These are phyloP conservation scores for Curvularia sp. DNA, from an alignment of 2,329 filamentous ascomycete genomes.

Conservation along the genomic window DNA sequence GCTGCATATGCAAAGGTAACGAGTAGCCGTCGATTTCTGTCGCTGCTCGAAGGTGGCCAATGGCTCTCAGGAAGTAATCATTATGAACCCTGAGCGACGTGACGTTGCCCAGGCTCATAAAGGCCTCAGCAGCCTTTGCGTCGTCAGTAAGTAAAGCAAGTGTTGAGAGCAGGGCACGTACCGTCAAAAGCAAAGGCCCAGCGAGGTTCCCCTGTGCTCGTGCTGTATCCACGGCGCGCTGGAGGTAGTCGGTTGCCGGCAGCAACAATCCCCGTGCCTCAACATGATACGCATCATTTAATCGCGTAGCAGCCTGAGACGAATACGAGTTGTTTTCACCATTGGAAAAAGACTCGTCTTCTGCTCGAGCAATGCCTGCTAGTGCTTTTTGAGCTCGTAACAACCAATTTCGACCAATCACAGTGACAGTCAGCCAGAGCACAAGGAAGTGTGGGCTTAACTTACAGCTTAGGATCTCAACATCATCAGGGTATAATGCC, in stretches of 20 bases:
- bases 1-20: conserved; percentile 56
- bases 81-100: conserved; percentile 55
- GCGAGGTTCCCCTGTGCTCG: conserved; percentile 48
- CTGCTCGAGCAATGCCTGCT: conserved; percentile 57
- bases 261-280: conserved; percentile 61
- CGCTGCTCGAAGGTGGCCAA: conserved; percentile 57
- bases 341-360: conserved; percentile 51
- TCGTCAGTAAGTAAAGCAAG: conserved; percentile 17
- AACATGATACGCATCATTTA: conserved; percentile 56
- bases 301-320: conserved; percentile 25
- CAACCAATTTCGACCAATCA: conserved; percentile 61
- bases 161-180: conserved; percentile 28
- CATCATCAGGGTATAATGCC: conserved; percentile 54
- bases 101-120: conserved; percentile 62
- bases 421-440: conserved; percentile 38
- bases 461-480: conserved; percentile 55
- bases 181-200: conserved; percentile 56
- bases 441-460: background rate
- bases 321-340: conserved; percentile 44
- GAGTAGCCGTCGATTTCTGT: conserved; percentile 52
- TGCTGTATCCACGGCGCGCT: conserved; percentile 56
- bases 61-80: conserved; percentile 56
- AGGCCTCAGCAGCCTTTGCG: conserved; percentile 56
- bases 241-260: conserved; percentile 61
- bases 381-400: conserved; percentile 59